These are phyloP conservation scores for Paraphaeosphaeria minitans DNA, from an alignment of 2,329 filamentous ascomycete species.

Conservation along the genomic window DNA sequence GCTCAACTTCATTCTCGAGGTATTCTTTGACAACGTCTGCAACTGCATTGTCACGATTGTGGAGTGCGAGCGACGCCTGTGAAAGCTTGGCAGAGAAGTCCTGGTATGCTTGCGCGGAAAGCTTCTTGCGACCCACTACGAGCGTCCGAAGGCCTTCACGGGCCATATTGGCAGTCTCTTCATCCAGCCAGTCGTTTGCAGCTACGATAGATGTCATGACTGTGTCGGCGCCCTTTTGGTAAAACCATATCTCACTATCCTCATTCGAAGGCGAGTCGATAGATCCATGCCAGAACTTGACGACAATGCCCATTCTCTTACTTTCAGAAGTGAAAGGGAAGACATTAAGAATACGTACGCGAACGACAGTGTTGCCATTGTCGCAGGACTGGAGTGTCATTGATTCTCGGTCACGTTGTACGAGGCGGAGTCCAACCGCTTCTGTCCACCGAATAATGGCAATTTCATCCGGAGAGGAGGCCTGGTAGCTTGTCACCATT, in stretches of 20 bases:
- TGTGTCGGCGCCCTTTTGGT: constrained; percentile 96
- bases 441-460: constrained; percentile 97
- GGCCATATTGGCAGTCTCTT: constrained; percentile 99
- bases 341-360: constrained; percentile 86
- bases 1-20: constrained; percentile 85
- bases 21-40: constrained; percentile 77
- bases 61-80: constrained; percentile 79
- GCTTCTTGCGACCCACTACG: constrained; percentile 88
- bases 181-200: constrained; percentile 97
- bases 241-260: constrained; percentile 92
- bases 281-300: constrained; percentile 69
- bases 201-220: constrained; percentile 97
- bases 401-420: constrained; percentile 82
- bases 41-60: constrained; percentile 81
- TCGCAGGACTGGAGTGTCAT: constrained; percentile 82
- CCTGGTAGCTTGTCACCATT: constrained; percentile 84
- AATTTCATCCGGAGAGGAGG: constrained; percentile 96
- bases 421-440: constrained; percentile 81
- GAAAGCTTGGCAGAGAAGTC: constrained; percentile 78
- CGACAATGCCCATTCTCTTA: constrained; percentile 97
- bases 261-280: constrained; percentile 53
- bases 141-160: constrained; percentile 92
- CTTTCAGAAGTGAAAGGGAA: constrained; percentile 98
- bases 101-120: constrained; percentile 78
- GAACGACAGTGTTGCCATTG: constrained; percentile 75